Conservation (phyloP, 305 asterid genomes). For the Fraxinus latifolia region DNA sequence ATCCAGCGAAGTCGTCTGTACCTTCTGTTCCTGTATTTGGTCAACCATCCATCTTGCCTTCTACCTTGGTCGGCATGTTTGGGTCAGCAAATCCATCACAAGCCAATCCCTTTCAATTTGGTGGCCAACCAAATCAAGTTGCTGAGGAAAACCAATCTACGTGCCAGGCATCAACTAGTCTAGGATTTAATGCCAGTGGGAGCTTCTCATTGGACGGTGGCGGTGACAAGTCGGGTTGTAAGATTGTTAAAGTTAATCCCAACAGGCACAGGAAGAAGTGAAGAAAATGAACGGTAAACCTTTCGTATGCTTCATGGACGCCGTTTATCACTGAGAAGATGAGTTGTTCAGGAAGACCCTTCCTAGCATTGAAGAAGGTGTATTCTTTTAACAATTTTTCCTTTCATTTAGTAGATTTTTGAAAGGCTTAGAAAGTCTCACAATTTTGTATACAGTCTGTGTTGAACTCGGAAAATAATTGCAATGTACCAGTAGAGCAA, state of each 20-base stretch:
- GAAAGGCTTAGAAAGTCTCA: not conserved
- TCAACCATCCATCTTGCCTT: constrained; percentile 45
- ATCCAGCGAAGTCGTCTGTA: constrained; percentile 55
- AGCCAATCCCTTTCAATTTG: constrained; percentile 50
- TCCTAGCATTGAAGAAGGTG: not conserved
- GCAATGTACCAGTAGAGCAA: not conserved
- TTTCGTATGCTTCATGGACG: not conserved
- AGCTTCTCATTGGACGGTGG: constrained; percentile 45
- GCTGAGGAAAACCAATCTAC: constrained; percentile 39
- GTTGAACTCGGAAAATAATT: constrained; percentile 4
- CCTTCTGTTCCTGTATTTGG: constrained; percentile 50
- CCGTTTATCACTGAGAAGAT: not conserved
- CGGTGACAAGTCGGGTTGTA: constrained; percentile 34
- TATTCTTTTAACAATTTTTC: not conserved
- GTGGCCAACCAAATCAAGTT: constrained; percentile 60
- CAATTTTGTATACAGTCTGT: constrained; percentile 8
- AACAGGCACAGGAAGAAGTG: constrained; percentile 29
- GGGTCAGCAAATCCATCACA: constrained; percentile 44
- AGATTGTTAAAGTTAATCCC: constrained; percentile 27
- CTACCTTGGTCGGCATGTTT: constrained; percentile 43
- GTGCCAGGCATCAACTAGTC: constrained; percentile 34
- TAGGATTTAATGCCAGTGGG: constrained; percentile 34
- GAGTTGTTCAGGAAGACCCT: not conserved
- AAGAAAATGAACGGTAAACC: not conserved
- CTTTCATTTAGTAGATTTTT: not conserved